Conservation (phyloP, 345 rosid species). For the Ailanthus altissimus region DNA sequence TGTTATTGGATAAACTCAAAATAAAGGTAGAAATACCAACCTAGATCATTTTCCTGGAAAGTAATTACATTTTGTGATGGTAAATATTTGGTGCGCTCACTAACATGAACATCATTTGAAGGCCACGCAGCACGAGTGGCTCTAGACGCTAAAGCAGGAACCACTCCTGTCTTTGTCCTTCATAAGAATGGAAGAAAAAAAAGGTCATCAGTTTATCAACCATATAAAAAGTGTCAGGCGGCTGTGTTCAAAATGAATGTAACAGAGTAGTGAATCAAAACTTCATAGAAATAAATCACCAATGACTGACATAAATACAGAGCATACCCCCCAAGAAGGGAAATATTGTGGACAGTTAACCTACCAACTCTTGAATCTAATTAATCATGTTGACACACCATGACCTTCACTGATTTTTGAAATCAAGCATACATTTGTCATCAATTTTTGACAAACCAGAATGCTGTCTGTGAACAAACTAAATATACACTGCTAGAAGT, state of each 20-base stretch:
- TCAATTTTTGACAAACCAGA: neutral
- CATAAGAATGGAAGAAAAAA: conserved; percentile 18
- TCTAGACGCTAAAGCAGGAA: conserved; percentile 73
- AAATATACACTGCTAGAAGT: neutral
- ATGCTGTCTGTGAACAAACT: neutral
- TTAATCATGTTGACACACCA: neutral
- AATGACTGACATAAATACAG: neutral
- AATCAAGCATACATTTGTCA: neutral
- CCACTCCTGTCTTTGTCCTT: conserved; percentile 65
- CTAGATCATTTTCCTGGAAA: conserved; percentile 43
- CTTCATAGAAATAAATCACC: neutral
- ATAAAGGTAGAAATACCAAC: conserved; percentile 27
- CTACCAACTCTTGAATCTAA: neutral
- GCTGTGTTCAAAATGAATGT: neutral
- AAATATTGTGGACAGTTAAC: neutral
- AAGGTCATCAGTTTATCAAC: conserved; percentile 6
- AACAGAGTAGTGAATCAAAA: neutral
- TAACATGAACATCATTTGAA: conserved; percentile 32
- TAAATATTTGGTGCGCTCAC: conserved; percentile 39
- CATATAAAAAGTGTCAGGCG: neutral
- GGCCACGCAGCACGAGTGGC: conserved; percentile 92
- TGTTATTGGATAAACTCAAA: neutral
- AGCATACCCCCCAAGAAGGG: neutral
- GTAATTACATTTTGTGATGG: conserved; percentile 35
- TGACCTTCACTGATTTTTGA: neutral